Conservation (phyloP, 78 protist genomes). For the Chrysochromulina parva region DNA sequence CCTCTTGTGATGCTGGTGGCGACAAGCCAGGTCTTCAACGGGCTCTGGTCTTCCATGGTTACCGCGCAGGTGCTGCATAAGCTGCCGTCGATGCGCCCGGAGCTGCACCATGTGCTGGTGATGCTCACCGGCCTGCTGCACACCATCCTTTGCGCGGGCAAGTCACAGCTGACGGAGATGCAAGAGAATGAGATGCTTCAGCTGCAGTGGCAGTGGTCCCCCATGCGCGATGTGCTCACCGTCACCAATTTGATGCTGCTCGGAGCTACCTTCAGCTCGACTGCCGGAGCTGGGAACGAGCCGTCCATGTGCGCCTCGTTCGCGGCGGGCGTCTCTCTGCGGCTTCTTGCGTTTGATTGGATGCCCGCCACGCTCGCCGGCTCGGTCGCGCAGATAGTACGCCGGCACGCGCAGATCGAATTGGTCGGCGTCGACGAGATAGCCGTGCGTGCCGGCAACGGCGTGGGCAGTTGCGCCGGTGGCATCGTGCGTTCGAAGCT, state of each 20-base stretch:
- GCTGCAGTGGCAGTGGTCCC: not conserved
- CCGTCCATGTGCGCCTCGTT: not conserved
- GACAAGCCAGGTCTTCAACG: conserved; percentile 20
- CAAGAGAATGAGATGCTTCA: not conserved
- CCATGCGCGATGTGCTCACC: not conserved
- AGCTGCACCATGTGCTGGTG: not conserved
- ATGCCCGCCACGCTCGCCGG: not conserved
- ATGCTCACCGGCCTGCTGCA: not conserved
- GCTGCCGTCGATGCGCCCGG: not conserved
- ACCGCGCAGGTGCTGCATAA: not conserved
- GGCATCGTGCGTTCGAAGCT: not conserved
- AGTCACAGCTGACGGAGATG: not conserved
- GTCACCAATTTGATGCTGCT: not conserved
- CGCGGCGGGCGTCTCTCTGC: not conserved
- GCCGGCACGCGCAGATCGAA: not conserved
- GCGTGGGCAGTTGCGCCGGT: conserved; percentile 1
- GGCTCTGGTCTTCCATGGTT: not conserved
- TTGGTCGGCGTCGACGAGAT: not conserved
- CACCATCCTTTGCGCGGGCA: not conserved
- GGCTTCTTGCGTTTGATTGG: not conserved
- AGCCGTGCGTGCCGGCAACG: not conserved
- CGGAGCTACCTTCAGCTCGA: not conserved
- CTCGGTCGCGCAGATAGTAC: not conserved
- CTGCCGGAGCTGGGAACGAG: not conserved
- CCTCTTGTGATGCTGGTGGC: not conserved